phyloP scores from a whole-genome alignment of 1,284 basidiomycete species.

The Blastosporella zonata region DNA sequence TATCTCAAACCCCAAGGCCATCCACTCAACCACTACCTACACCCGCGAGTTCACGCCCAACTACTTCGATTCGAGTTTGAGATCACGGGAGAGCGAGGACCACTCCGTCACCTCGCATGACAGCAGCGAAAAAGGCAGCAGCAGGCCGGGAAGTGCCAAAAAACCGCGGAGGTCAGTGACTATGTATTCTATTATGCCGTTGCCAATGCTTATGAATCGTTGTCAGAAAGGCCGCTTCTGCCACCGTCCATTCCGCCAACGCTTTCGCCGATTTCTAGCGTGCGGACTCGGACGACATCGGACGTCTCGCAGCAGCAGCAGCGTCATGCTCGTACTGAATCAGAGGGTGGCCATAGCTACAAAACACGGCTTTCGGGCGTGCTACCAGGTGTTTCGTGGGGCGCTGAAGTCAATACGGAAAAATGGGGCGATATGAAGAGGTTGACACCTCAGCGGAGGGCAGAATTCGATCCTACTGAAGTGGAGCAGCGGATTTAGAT shows the following conservation, averaged over 20 bases:
- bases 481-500: background rate
- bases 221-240: constrained; percentile 8
- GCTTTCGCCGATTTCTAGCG: background rate
- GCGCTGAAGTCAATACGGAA: constrained; percentile 4
- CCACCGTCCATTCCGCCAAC: background rate
- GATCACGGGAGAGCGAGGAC: background rate
- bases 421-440: background rate
- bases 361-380: constrained; percentile 2
- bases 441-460: constrained; percentile 11
- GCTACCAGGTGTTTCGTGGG: constrained; percentile 3
- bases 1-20: constrained; percentile 8
- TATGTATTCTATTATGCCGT: background rate
- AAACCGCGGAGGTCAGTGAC: constrained; percentile 8
- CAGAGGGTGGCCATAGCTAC: background rate
- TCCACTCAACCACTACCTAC: background rate
- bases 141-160: background rate
- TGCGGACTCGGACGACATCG: background rate
- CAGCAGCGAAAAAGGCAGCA: background rate
- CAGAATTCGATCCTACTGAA: background rate
- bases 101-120: background rate
- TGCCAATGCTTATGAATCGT: background rate
- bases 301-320: constrained; percentile 2
- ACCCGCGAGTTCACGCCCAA: background rate
- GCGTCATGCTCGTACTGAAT: background rate
- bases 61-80: background rate